Conservation (phyloP, 257 asterid genomes). For the Ophiorrhiza pumila region DNA sequence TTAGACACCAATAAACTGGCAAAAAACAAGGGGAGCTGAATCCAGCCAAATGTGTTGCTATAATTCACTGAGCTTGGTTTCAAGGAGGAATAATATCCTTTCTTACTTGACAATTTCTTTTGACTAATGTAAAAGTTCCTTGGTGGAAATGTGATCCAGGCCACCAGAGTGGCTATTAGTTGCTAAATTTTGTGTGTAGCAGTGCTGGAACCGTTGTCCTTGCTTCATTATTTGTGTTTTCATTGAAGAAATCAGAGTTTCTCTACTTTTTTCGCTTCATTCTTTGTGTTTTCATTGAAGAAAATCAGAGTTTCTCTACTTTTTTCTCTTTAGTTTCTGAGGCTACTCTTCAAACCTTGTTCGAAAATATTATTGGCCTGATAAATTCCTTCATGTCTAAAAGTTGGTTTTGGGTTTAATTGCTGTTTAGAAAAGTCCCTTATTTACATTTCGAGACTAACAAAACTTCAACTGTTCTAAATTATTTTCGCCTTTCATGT, state of each 20-base stretch:
- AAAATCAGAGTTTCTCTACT: neutral
- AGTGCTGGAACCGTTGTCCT: neutral
- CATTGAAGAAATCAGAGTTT: neutral
- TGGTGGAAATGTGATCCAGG: neutral
- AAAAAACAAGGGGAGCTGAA: neutral
- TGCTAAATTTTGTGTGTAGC: neutral
- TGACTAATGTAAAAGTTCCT: neutral
- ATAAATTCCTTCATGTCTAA: neutral
- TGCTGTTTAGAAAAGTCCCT: neutral
- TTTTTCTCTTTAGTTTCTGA: neutral
- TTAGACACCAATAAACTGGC: neutral
- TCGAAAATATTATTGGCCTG: neutral
- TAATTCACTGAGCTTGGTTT: no score
- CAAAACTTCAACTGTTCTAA: neutral
- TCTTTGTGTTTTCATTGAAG: no score
- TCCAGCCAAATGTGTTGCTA: neutral
- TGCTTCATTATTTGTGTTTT: neutral
- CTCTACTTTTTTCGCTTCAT: neutral
- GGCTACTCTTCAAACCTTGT: neutral
- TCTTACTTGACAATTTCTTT: no score
- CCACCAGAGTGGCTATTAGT: neutral
- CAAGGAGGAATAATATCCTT: no score
- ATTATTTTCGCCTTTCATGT: slow-evolving; percentile 12
- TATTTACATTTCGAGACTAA: neutral
- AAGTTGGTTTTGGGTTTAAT: neutral